Evolutionary conservation across 75 land plant species (phyloP).

Genomic region (Sequoia sempervirens): DNA sequence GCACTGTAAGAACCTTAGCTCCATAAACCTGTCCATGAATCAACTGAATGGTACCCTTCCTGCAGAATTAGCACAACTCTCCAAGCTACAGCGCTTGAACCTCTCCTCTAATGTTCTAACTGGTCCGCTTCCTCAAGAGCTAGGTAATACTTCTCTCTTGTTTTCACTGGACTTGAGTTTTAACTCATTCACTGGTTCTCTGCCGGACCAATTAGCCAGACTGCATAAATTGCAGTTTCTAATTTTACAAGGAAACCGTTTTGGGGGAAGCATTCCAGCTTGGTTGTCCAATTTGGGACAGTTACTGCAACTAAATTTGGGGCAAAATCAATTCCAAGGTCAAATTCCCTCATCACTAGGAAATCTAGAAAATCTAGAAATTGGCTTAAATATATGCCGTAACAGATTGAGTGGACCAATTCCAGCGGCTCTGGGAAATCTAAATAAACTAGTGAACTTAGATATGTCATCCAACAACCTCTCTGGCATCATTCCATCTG

Average conservation of each 20-base stretch:
- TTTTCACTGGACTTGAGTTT: conserved; percentile 42
- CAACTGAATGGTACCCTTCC: no score
- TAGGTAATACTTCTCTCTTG: conserved; percentile 32
- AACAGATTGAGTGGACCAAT: conserved; percentile 44
- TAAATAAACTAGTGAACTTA: conserved; percentile 26
- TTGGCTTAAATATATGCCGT: conserved; percentile 39
- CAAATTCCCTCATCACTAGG: conserved; percentile 50
- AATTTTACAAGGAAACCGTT: conserved; percentile 38
- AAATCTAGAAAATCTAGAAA: conserved; percentile 15
- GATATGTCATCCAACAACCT: conserved; percentile 48
- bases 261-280: conserved; percentile 54
- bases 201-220: conserved; percentile 31
- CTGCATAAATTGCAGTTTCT: conserved; percentile 20
- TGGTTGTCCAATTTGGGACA: conserved; percentile 25
- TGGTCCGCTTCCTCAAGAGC: conserved; percentile 55
- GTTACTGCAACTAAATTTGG: conserved; percentile 50
- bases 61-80: no score
- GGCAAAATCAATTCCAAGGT: conserved; percentile 52
- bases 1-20: no score
- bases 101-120: no score
- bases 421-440: conserved; percentile 30
- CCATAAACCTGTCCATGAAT: no score
- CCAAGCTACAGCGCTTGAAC: no score
- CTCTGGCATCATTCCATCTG: conserved; percentile 22
- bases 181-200: conserved; percentile 51